A percentile compares a stretch with the other conserved stretches of the same genome.
Evolutionary conservation across 768 basidiomycete genomes (phyloP).

Genomic region (Dendrothele bispora): DNA sequence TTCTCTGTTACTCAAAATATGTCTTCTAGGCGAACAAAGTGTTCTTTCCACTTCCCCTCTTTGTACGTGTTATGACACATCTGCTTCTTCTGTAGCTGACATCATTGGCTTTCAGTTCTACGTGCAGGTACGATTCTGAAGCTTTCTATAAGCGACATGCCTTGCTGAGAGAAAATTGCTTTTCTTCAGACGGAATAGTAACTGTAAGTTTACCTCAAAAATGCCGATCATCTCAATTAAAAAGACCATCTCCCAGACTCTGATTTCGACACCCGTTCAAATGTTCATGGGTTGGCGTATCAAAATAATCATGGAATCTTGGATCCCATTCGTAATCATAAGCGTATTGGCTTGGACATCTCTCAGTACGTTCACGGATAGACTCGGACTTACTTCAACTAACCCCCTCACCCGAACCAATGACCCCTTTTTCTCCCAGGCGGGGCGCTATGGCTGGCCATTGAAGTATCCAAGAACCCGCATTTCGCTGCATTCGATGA

Average conservation of each 20-base stretch:
- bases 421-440: too few relatives aligned
- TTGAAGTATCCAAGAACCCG: constrained; percentile 1
- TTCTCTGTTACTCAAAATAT: too few relatives aligned
- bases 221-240: neutral
- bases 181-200: neutral
- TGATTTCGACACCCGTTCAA: constrained; percentile 9
- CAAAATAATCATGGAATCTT: neutral
- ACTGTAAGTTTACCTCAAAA: neutral
- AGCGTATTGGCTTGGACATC: neutral
- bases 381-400: too few relatives aligned
- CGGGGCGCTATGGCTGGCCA: constrained; percentile 3
- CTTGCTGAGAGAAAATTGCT: neutral
- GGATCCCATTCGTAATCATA: constrained; percentile 1
- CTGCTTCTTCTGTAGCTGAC: too few relatives aligned
- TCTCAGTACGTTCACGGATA: neutral
- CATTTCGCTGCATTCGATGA: constrained; percentile 4
- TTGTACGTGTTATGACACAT: too few relatives aligned
- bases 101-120: too few relatives aligned
- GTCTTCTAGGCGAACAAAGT: too few relatives aligned
- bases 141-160: neutral
- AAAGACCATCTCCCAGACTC: neutral
- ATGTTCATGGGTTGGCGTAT: constrained; percentile 9
- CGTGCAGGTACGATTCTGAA: neutral
- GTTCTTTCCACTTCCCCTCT: too few relatives aligned
- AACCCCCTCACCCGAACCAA: too few relatives aligned